Conservation (phyloP, 129 eudicot species). For the Saussurea involucrata region DNA sequence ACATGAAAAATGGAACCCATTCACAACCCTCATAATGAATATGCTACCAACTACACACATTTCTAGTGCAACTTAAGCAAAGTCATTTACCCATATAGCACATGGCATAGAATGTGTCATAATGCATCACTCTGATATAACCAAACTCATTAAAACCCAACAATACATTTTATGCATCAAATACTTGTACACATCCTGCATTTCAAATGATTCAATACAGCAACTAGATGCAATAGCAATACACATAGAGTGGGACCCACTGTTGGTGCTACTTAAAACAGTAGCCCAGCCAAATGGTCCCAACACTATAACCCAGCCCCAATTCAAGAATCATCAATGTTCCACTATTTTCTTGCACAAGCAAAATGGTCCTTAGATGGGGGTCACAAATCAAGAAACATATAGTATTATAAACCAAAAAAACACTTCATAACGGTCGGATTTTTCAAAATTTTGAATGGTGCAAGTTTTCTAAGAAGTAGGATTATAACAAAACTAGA, state of each 20-base stretch:
- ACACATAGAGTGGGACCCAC: constrained; percentile 14
- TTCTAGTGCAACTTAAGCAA: neutral
- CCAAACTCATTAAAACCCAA: neutral
- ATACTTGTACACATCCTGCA: neutral
- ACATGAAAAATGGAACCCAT: neutral
- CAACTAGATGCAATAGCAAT: neutral
- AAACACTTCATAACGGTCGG: neutral
- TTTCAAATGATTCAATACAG: neutral
- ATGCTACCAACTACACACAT: neutral
- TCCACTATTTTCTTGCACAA: constrained; percentile 16
- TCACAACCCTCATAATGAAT: neutral
- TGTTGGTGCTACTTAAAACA: neutral
- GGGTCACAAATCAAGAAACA: neutral
- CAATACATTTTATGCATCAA: neutral
- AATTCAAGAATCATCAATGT: constrained; percentile 16
- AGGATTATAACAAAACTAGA: neutral
- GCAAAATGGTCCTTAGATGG: neutral
- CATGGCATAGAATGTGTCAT: constrained; percentile 4
- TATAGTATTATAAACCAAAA: neutral
- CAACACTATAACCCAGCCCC: constrained; percentile 12
- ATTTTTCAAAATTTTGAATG: neutral
- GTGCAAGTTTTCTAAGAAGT: neutral
- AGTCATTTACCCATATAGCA: neutral
- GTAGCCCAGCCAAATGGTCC: constrained; percentile 20
- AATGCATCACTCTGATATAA: neutral